Evolutionary conservation across 495 filamentous ascomycete species (phyloP), one percentile per base, ranked within the genome.

Genomic region (Podospora bellae-mahoneyi): DNA sequence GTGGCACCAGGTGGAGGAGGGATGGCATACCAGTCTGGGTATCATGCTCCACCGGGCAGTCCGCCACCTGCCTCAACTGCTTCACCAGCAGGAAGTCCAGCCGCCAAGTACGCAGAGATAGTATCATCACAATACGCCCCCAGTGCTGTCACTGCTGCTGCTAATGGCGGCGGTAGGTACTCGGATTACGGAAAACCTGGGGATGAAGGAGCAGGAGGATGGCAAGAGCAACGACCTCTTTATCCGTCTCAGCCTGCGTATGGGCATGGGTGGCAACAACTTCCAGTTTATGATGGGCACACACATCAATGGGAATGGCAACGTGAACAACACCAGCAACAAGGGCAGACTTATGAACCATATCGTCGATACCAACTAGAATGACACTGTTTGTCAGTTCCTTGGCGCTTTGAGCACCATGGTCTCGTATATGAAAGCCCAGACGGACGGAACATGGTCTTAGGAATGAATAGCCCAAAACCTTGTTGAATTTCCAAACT

Each of bases 91-190:
- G 39, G 39, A 63, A 44, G 32, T 20, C 32, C 61, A 26, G 55
- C 5, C 3, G 2, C 19, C 53, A 48, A 48, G 39, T 48, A 48
- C 39, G 39, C 39, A 16, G 39, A 13, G 39, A 48, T 10, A 2
- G 39, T 64, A 26, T 54, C 34, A 55, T 34, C 30, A 79, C 55
- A 58, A 20, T 26, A 26, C 55, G 55, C 5, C n/a, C n/a, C 55
- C 3, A 19, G 5, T 58, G 23, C 55, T 58, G 55, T 58, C 15
- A 57, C 2, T 58, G 7, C 55, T 58, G 15, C 2, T 26, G 55
- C 9, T 58, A 5, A 19, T 19, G n/a, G n/a, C 3, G 55, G n/a
- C 6, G 0, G 1, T 20, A 15, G 54, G 19, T 57, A 57, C 54
- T 57, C 54, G 54, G 18, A 57, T 16, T 5, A 23, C 5, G 54